Evolutionary conservation across 2,329 filamentous ascomycete genomes (phyloP), one percentile per base, ranked within the genome.

Genomic region (Tothia fuscella): DNA sequence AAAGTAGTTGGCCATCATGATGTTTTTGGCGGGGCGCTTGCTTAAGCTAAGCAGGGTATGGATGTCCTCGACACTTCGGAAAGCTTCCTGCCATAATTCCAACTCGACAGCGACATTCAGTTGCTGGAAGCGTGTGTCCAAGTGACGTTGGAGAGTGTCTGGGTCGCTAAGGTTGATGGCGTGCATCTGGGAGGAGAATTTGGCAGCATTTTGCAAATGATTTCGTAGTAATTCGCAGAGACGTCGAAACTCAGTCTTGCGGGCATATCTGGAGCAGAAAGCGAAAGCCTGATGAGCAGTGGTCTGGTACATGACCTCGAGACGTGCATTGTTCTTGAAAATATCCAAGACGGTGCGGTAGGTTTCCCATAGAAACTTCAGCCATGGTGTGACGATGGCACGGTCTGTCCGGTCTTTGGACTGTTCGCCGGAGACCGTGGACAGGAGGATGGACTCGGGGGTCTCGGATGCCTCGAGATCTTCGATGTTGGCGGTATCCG

Each of bases 1-100:
- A 66, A 96, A 98, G 74, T 98, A 98, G 71, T 96, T 98, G 67
- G 91, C 91, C 91, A 98, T 98, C 91, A 98, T 96, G 59, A 95
- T 74, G 62, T 95, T 95, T 80, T 96, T 96, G 42, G 91, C 82
- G 29, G 88, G 88, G 43, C 91, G 84, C 76, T 96, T 96, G 80
- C 89, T 96, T 53, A 96, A 75, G 69, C 82, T 96, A 52, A 98
- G 78, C 42, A 98, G 77, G 39, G 88, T 96, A 69, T 98, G 91
- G 53, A 96, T 96, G 60, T 98, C 91, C 68, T 98, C 91, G 38
- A 98, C 89, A 58, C 87, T 95, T 63, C 91, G 84, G 82, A 98
- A 98, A 50, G 91, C 91, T 70, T 98, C 91, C 67, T 98, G 91
- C 91, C 91, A 98, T 33, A 98, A 70, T 67, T 98, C 91, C 44